A percentile compares a stretch with the other conserved stretches of the same genome.
phyloP scores from a whole-genome alignment of 306 rosid species.

The Fragaria nilgerrensis region DNA sequence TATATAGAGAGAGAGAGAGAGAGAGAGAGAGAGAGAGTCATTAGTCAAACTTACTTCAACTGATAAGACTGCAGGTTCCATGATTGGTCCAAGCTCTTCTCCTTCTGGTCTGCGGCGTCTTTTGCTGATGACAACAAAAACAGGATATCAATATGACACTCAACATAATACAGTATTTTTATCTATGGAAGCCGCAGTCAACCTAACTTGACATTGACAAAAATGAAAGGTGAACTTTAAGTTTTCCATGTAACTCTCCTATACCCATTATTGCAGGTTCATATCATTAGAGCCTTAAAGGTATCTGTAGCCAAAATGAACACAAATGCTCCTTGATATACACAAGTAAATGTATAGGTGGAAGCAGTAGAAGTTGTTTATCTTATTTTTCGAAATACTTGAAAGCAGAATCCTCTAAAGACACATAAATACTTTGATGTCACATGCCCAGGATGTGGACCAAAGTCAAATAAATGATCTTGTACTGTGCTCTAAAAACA shows the following conservation, averaged over 20 bases:
- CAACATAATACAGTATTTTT: background rate
- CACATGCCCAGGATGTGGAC: background rate
- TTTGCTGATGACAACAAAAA: constrained; percentile 44
- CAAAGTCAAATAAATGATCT: background rate
- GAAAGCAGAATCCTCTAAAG: background rate
- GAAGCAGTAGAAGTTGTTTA: background rate
- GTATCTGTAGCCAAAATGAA: background rate
- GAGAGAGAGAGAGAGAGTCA: background rate
- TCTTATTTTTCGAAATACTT: background rate
- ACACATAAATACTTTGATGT: background rate
- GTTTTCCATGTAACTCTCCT: background rate
- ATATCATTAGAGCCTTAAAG: background rate
- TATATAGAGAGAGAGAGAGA: background rate
- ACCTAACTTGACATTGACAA: background rate
- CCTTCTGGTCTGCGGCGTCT: constrained; percentile 54
- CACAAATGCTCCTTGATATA: background rate
- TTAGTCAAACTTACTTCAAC: constrained; percentile 62
- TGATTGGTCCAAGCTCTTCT: constrained; percentile 44
- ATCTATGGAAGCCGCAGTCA: background rate
- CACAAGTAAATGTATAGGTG: background rate
- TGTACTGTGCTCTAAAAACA: background rate
- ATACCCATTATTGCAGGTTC: background rate
- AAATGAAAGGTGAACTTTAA: background rate
- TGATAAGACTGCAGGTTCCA: constrained; percentile 79
- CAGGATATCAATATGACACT: constrained; percentile 19